phyloP scores from a whole-genome alignment of 2,329 filamentous ascomycete species.

The Fusarium sp. region DNA sequence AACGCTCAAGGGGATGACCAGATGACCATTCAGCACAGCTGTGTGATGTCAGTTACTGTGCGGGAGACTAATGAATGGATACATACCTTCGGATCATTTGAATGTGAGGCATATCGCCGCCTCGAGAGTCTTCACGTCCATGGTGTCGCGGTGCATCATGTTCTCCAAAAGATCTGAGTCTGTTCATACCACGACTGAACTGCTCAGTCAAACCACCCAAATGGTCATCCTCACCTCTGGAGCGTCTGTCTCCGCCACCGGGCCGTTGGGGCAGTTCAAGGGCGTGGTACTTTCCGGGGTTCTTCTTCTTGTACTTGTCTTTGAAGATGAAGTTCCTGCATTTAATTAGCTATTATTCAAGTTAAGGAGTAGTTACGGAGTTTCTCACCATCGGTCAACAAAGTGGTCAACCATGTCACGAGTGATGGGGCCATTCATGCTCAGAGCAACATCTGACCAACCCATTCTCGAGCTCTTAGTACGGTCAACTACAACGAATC shows the following conservation, averaged over 20 bases:
- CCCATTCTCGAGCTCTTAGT: constrained; percentile 86
- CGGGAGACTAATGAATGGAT: too few species aligned
- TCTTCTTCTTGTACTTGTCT: constrained; percentile 75
- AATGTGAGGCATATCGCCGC: constrained; percentile 52
- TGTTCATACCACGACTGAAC: constrained; percentile 55
- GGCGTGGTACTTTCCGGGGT: constrained; percentile 62
- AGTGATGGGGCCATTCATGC: constrained; percentile 78
- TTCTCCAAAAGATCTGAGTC: constrained; percentile 52
- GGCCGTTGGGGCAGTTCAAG: constrained; percentile 25
- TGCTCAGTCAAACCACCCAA: constrained; percentile 59
- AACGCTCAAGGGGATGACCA: constrained; percentile 71
- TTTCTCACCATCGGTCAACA: constrained; percentile 78
- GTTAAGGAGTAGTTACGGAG: accelerated
- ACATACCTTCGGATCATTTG: constrained; percentile 64
- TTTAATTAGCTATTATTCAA: background rate
- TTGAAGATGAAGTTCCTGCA: constrained; percentile 83
- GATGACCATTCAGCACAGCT: constrained; percentile 64
- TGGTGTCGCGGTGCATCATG: constrained; percentile 35
- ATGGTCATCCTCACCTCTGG: constrained; percentile 46
- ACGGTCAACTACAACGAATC: constrained; percentile 69
- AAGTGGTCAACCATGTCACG: constrained; percentile 83
- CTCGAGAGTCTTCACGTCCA: constrained; percentile 19
- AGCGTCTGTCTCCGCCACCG: constrained; percentile 34
- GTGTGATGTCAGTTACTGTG: background rate
- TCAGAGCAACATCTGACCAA: constrained; percentile 88